phyloP scores from a whole-genome alignment of 257 asterid species.

The Petunia secreta region DNA sequence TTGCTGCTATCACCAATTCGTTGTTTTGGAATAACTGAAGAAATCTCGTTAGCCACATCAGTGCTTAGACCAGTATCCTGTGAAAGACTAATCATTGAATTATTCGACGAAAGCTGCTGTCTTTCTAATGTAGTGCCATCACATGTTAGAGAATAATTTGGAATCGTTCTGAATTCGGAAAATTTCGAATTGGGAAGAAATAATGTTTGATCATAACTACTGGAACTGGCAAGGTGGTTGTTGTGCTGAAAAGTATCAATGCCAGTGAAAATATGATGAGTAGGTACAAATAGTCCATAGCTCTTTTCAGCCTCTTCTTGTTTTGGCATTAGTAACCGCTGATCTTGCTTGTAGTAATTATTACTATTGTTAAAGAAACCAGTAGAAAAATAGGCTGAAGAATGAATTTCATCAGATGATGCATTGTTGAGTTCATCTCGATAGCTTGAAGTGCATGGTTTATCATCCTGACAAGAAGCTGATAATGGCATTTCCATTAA shows the following conservation, averaged over 20 bases:
- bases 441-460: too few species aligned
- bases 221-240: constrained; percentile 21
- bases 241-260: background rate
- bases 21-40: constrained; percentile 35
- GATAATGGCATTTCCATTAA: constrained; percentile 36
- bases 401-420: constrained; percentile 32
- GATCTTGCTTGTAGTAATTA: background rate
- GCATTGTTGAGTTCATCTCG: constrained; percentile 28
- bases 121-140: background rate
- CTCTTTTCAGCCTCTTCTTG: background rate
- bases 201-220: constrained; percentile 27
- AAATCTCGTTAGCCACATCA: constrained; percentile 42
- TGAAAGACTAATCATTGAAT: constrained; percentile 52
- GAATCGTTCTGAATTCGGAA: background rate
- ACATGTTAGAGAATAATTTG: too few species aligned
- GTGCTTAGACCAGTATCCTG: constrained; percentile 33
- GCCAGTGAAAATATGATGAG: background rate
- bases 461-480: too few species aligned
- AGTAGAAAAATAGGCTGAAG: constrained; percentile 34
- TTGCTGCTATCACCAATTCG: constrained; percentile 39
- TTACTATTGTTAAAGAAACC: constrained; percentile 18
- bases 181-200: background rate
- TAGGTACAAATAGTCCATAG: background rate
- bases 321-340: background rate
- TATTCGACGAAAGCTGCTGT: constrained; percentile 44